These are phyloP conservation scores for Daldinia childiae DNA, from an alignment of 495 filamentous ascomycete species.

Conservation along the genomic window DNA sequence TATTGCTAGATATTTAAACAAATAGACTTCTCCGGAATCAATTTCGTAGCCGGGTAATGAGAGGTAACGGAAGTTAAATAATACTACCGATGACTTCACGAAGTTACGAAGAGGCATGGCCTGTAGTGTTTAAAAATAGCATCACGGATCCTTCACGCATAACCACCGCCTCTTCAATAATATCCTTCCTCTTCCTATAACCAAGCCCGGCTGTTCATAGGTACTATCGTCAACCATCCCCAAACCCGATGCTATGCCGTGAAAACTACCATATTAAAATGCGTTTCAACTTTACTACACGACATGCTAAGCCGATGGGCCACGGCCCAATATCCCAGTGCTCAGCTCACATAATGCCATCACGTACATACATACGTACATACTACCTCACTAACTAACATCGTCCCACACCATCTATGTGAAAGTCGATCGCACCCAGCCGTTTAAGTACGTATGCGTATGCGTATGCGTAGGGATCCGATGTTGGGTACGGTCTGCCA, in stretches of 20 bases:
- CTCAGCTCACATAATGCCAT: constrained; percentile 11
- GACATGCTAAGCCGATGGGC: constrained; percentile 3
- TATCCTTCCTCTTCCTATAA: background rate
- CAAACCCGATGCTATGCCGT: constrained; percentile 1
- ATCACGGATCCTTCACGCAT: background rate
- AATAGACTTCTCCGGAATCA: constrained; percentile 7
- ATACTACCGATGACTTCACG: constrained; percentile 9
- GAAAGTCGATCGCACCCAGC: background rate
- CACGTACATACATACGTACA: background rate
- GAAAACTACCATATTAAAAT: constrained; percentile 14
- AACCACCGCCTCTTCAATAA: constrained; percentile 1
- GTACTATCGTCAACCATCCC: background rate
- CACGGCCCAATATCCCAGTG: constrained; percentile 8
- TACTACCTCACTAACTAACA: background rate
- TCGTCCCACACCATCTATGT: background rate
- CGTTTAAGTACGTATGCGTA: constrained; percentile 15
- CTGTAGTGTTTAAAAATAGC: constrained; percentile 23
- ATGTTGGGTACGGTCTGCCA: background rate
- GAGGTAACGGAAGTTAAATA: background rate
- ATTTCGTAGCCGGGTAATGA: constrained; percentile 23
- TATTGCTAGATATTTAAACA: background rate
- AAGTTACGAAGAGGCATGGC: background rate
- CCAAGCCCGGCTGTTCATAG: constrained; percentile 10
- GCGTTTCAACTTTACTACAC: constrained; percentile 21
- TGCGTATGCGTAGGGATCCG: constrained; percentile 15